phyloP scores from a whole-genome alignment of 805 yeast species.

The Spathaspora passalidarum region DNA sequence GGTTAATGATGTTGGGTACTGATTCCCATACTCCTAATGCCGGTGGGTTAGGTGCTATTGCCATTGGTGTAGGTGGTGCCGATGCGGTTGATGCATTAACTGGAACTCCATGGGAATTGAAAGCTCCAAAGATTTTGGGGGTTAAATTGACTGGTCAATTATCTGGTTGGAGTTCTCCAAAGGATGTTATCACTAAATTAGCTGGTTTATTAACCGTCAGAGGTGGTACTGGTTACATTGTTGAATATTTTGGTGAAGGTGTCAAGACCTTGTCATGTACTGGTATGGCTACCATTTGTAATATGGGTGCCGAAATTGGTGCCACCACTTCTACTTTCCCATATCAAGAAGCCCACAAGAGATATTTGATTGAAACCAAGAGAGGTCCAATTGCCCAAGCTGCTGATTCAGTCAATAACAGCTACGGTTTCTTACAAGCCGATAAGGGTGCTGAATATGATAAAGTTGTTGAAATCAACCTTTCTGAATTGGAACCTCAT shows the following conservation, averaged over 20 bases:
- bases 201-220: slow-evolving; percentile 93
- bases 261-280: slow-evolving; percentile 86
- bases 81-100: slow-evolving; percentile 98
- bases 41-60: slow-evolving; percentile 97
- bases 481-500: slow-evolving; percentile 86
- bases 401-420: slow-evolving; percentile 61
- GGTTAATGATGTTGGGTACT: slow-evolving; percentile 95
- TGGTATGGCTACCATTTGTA: slow-evolving; percentile 99
- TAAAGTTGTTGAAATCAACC: slow-evolving; percentile 84
- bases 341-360: slow-evolving; percentile 73
- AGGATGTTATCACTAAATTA: slow-evolving; percentile 88
- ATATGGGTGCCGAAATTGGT: slow-evolving; percentile 99
- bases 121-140: slow-evolving; percentile 94
- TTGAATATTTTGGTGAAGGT: slow-evolving; percentile 97
- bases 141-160: slow-evolving; percentile 87
- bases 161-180: slow-evolving; percentile 95
- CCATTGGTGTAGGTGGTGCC: slow-evolving; percentile 99
- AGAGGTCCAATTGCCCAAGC: slow-evolving; percentile 80
- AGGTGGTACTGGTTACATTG: slow-evolving; percentile 97
- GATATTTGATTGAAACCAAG: slow-evolving; percentile 80
- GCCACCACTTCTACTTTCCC: slow-evolving; percentile 99
- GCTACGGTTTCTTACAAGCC: slow-evolving; percentile 67
- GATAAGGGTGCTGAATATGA: slow-evolving; percentile 91
- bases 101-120: slow-evolving; percentile 97
- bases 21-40: slow-evolving; percentile 99